Base-by-base conservation (phyloP, 2,329 filamentous ascomycete species). In the Colletotrichum sublineola region DNA sequence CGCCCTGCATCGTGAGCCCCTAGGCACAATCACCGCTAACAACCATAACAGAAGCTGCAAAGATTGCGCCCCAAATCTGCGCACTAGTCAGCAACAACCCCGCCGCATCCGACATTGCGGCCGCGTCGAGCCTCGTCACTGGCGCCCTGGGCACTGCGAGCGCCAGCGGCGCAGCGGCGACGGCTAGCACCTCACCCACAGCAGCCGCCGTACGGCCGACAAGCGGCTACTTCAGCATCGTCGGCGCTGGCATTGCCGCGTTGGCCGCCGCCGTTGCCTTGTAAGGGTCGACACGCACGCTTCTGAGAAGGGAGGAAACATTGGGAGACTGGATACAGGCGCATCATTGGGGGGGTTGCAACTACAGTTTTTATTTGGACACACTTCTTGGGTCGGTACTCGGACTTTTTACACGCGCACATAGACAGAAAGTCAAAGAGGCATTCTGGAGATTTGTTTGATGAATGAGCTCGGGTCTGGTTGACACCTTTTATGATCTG, bases 61-160 rank as follows among this genome's bases (percentile, higher is more conserved):
- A 52, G 38, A 31, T 74, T 31, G 73, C 73, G 33, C 73, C 73
- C 46, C 48, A 63, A 33, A 74, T 74, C n/a, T 74, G 73, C 50
- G 18, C 48, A 18, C 36, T 61, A 31, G 67, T 74, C 56, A 12
- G 60, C 24, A 68, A 58, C 67, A 72, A 68, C 57, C 71, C 73
- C 2, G 44, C 38, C 62, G 36, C 71, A 20, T 55, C 55, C 50
- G 73, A 70, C 46, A 33, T 74, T 48, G 73, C 71, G 2, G 74
- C 73, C 46, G 73, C 73, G 0, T 74, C 73, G n/a, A 61, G 56
- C 46, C 62, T 74, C 20, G 61, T 74, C 33, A 65, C 57, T n/a
- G 66, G 63, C 55, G 73, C 63, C 12, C 52, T 73, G 18, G 63
- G 63, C 38, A 74, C 67, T 24, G 71, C 67, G 6, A 60, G 50